phyloP scores from a whole-genome alignment of 805 yeast species.

The Lachancea quebecensis region DNA sequence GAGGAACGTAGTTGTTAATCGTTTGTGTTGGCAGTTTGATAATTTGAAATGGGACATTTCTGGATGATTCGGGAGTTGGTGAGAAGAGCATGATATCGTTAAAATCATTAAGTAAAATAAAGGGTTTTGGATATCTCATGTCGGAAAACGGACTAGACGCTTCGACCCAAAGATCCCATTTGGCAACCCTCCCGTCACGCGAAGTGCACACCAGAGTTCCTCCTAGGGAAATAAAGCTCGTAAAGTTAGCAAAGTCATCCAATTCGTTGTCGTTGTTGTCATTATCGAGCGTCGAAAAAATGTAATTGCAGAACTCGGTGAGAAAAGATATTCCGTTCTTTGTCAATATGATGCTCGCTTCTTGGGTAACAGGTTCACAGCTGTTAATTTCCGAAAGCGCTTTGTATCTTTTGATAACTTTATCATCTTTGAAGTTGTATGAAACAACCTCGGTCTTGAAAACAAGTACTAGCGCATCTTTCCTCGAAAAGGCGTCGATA shows the following conservation, averaged over 20 bases:
- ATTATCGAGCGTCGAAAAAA: slow-evolving; percentile 21
- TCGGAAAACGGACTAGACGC: slow-evolving; percentile 15
- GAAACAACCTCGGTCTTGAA: slow-evolving; percentile 13
- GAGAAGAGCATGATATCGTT: slow-evolving; percentile 27
- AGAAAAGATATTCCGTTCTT: slow-evolving; percentile 20
- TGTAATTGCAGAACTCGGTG: slow-evolving; percentile 24
- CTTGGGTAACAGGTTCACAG: slow-evolving; percentile 17
- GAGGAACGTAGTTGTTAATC: slow-evolving; percentile 24
- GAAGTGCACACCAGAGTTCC: slow-evolving; percentile 14
- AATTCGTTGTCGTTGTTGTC: slow-evolving; percentile 9
- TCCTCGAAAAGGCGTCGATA: slow-evolving; percentile 10
- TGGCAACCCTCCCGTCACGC: slow-evolving; percentile 19
- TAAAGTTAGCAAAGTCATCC: slow-evolving; percentile 10
- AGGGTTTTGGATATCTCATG: slow-evolving; percentile 18
- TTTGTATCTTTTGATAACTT: slow-evolving; percentile 11
- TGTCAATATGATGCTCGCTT: slow-evolving; percentile 18
- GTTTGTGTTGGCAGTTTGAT: slow-evolving; percentile 29
- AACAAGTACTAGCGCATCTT: slow-evolving; percentile 14
- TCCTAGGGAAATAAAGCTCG: slow-evolving; percentile 18
- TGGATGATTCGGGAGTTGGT: slow-evolving; percentile 18
- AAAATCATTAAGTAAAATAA: slow-evolving; percentile 19
- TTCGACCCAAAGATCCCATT: slow-evolving; percentile 28
- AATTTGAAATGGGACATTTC: slow-evolving; percentile 19
- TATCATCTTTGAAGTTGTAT: slow-evolving; percentile 15
- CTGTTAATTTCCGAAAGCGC: slow-evolving; percentile 14